Evolutionary conservation across 495 filamentous ascomycete genomes (phyloP).

Genomic region (Thermothielavioides terrestris): DNA sequence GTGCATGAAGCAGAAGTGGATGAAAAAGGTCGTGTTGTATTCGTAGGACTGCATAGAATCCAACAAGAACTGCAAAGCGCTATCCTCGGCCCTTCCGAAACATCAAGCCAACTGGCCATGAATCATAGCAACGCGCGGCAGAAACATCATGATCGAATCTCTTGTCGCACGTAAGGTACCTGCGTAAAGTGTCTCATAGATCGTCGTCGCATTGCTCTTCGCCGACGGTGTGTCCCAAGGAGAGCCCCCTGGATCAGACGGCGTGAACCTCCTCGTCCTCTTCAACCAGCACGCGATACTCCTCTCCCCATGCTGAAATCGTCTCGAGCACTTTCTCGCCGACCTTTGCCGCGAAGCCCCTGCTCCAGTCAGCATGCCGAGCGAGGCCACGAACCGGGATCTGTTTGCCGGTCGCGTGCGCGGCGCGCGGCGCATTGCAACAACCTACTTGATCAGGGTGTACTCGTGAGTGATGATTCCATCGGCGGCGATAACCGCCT

Average conservation of each 20-base stretch:
- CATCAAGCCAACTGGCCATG: no score
- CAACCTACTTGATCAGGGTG: slow-evolving; percentile 48
- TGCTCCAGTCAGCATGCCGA: slow-evolving; percentile 25
- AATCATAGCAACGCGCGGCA: no score
- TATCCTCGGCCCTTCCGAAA: no score
- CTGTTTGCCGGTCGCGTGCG: no score
- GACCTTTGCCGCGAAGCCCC: slow-evolving; percentile 69
- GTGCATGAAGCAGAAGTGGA: no score
- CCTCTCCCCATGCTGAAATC: slow-evolving; percentile 54
- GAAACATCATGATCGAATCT: no score
- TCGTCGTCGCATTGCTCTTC: neutral
- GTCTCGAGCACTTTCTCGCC: slow-evolving; percentile 58
- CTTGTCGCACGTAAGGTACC: no score
- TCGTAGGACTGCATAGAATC: no score
- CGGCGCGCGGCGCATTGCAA: neutral
- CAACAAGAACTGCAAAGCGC: no score
- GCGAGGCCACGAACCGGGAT: no score
- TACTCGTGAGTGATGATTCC: slow-evolving; percentile 50
- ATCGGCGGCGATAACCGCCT: slow-evolving; percentile 59
- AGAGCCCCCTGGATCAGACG: neutral
- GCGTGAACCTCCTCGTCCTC: slow-evolving; percentile 49
- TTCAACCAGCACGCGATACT: slow-evolving; percentile 63
- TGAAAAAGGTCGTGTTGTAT: no score
- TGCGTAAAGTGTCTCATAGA: neutral
- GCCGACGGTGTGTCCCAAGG: neutral